Evolutionary conservation across 2,329 filamentous ascomycete genomes (phyloP).

Genomic region (Alternaria novae-zelandiae): DNA sequence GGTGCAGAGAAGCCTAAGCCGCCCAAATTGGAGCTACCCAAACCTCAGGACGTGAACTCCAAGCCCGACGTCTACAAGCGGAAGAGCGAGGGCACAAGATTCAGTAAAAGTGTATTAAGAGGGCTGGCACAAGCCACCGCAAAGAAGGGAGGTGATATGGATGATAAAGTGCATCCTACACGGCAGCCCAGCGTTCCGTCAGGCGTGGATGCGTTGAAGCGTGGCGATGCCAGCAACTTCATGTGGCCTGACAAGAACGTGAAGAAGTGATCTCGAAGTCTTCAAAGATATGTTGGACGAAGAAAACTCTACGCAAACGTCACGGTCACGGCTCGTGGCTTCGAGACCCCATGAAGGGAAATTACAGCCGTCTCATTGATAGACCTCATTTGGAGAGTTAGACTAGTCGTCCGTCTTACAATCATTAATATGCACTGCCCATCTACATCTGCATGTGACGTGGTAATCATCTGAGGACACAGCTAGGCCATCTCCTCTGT

Average conservation of each 20-base stretch:
- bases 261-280: neutral
- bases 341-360: neutral
- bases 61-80: neutral
- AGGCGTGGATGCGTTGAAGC: neutral
- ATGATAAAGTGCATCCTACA: neutral
- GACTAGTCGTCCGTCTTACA: neutral
- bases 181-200: conserved; percentile 7
- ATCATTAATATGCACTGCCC: neutral
- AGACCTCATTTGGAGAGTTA: neutral
- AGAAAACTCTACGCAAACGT: neutral
- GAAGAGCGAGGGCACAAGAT: neutral
- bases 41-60: neutral
- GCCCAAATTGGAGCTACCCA: neutral
- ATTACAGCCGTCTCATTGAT: neutral
- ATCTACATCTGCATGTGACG: neutral
- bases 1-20: neutral
- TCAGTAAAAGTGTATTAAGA: neutral
- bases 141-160: neutral
- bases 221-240: neutral
- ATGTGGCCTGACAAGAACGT: neutral
- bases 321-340: neutral
- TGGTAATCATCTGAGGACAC: neutral
- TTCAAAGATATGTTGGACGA: neutral
- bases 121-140: neutral
- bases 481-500: neutral